phyloP scores from a whole-genome alignment of 2,329 filamentous ascomycete genomes.

The Hymenoscyphus repandus region DNA sequence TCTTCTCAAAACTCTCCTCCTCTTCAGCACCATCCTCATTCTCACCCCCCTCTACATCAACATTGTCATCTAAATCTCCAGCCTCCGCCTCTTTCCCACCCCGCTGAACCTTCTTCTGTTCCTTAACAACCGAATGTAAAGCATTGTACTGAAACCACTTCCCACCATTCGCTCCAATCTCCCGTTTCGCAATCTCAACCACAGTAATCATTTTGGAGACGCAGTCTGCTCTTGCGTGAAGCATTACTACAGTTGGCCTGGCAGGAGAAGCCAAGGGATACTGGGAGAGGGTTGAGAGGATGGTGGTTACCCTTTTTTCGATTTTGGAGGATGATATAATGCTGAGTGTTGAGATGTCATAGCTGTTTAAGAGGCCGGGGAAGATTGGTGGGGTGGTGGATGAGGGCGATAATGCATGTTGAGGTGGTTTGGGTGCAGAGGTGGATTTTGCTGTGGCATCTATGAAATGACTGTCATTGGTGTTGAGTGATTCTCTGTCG shows the following conservation, averaged over 20 bases:
- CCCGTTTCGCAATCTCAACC: constrained; percentile 58
- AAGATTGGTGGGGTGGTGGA: constrained; percentile 31
- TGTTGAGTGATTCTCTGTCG: no score
- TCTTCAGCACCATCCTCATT: constrained; percentile 23
- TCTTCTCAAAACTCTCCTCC: constrained; percentile 50
- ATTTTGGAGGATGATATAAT: constrained; percentile 58
- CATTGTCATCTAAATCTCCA: background rate
- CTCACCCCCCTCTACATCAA: constrained; percentile 19
- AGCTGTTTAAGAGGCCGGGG: constrained; percentile 19
- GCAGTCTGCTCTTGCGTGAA: constrained; percentile 34
- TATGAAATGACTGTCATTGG: no score
- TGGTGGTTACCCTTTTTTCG: constrained; percentile 29
- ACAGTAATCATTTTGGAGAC: constrained; percentile 64
- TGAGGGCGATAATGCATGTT: background rate
- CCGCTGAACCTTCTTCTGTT: constrained; percentile 11
- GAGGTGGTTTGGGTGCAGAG: constrained; percentile 2
- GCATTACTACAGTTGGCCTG: constrained; percentile 35
- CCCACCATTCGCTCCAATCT: constrained; percentile 43
- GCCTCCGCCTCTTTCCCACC: constrained; percentile 37
- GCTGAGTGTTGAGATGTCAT: constrained; percentile 46
- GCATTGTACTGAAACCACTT: constrained; percentile 37
- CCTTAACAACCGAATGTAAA: constrained; percentile 21
- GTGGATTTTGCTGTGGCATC: no score
- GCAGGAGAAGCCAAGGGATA: constrained; percentile 16
- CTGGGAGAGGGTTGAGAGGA: constrained; percentile 24